phyloP scores from a whole-genome alignment of 257 asterid genomes.

The Solanum medicagineum region DNA sequence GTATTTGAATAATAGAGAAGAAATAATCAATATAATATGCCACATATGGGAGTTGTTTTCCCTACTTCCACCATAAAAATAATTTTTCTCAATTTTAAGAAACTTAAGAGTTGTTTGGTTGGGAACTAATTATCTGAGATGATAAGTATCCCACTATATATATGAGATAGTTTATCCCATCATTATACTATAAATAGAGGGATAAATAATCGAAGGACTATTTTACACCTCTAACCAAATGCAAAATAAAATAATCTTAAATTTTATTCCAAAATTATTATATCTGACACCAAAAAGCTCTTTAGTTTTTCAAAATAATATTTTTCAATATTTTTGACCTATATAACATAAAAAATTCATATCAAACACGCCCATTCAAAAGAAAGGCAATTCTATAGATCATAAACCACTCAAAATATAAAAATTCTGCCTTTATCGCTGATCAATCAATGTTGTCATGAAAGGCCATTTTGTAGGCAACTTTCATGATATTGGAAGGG shows the following conservation, averaged over 20 bases:
- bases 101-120: neutral
- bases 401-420: neutral
- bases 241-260: too few relatives aligned
- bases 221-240: neutral
- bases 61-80: neutral
- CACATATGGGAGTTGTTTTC: neutral
- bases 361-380: too few relatives aligned
- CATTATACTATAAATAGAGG: neutral
- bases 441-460: neutral
- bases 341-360: neutral
- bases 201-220: neutral
- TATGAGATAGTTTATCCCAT: neutral
- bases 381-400: too few relatives aligned
- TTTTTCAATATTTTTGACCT: neutral
- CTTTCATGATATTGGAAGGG: neutral
- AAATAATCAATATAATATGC: too few relatives aligned
- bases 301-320: too few relatives aligned
- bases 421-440: neutral
- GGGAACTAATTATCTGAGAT: neutral
- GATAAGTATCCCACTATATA: neutral
- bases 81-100: neutral
- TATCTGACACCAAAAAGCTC: neutral
- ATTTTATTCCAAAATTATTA: too few relatives aligned
- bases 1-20: too few relatives aligned
- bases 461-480: neutral